phyloP scores from a whole-genome alignment of 2,329 filamentous ascomycete genomes.

The Hypoxylon sp. region DNA sequence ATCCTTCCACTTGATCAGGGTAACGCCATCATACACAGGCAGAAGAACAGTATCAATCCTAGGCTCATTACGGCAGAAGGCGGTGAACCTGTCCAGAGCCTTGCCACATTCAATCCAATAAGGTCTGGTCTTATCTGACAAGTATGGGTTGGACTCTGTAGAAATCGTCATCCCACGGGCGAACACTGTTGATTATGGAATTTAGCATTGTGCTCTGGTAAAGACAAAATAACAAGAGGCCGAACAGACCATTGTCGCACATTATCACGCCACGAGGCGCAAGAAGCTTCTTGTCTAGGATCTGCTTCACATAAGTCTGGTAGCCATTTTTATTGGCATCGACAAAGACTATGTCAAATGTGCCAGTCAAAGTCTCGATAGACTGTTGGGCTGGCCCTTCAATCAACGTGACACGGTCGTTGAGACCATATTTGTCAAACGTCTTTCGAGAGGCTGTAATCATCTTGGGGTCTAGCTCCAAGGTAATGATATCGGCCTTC shows the following conservation, averaged over 20 bases:
- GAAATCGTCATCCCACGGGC: constrained; percentile 41
- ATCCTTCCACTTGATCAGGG: constrained; percentile 38
- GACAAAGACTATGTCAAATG: constrained; percentile 55
- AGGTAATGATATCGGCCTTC: constrained; percentile 44
- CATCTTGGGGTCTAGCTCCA: constrained; percentile 45
- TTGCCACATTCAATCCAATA: constrained; percentile 41
- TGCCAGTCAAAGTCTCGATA: constrained; percentile 44
- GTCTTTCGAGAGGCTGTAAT: constrained; percentile 39
- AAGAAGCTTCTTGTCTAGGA: constrained; percentile 44
- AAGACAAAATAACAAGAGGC: not conserved
- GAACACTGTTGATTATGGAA: constrained; percentile 28
- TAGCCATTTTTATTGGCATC: constrained; percentile 54
- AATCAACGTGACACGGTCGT: constrained; percentile 41
- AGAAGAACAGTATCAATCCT: constrained; percentile 38
- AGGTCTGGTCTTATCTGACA: constrained; percentile 34
- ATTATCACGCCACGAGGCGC: constrained; percentile 36
- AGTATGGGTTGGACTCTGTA: constrained; percentile 31
- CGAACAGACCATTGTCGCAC: constrained; percentile 36
- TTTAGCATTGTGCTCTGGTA: not conserved
- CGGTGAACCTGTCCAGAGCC: constrained; percentile 39
- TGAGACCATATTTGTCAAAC: constrained; percentile 33
- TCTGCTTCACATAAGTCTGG: constrained; percentile 40
- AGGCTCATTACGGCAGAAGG: constrained; percentile 31
- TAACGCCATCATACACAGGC: constrained; percentile 39
- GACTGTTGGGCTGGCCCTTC: constrained; percentile 39